Evolutionary conservation across 805 yeast genomes (phyloP), one percentile per base, ranked within the genome.

Genomic region (Hanseniaspora singularis): DNA sequence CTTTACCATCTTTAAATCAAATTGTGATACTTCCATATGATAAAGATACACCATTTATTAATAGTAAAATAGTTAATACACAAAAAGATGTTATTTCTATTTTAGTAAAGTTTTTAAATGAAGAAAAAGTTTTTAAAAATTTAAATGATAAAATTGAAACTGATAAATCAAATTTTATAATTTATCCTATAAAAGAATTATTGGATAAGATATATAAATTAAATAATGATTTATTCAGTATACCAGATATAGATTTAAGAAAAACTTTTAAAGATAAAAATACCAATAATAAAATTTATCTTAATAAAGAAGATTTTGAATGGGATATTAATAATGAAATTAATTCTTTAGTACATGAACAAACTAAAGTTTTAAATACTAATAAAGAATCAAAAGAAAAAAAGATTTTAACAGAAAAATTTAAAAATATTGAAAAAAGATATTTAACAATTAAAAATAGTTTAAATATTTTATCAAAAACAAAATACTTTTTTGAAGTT

Each of bases 401-500:
- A 3, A 28, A 5, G 26, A 15, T 22, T 2, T 7, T 9, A 26
- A 26, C 11, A 18, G 28, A 38, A 16, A 38, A 26, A 18, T 38
- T 24, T 16, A 22, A 38, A 12, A 38, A 27, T 26, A 26, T 26
- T 26, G 28, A 15, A 6, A 38, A 15, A 23, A 15, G 15, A 3
- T n/a, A 18, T 9, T 12, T 22, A 12, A 20, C 19, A 2, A 22
- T 28, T 20, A 12, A 15, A n/a, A 15, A 20, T 9, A 2, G n/a
- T n/a, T n/a, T n/a, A n/a, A n/a, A n/a, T n/a, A n/a, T n/a, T n/a
- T n/a, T n/a, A n/a, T n/a, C n/a, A n/a, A n/a, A 11, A 1, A 11
- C n/a, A 10, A 50, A 50, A 14, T 47, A 30, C 18, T 47, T 47
- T 16, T 9, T 38, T 22, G 52, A 50, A 32, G 51, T 50, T 15